phyloP scores from a whole-genome alignment of 306 rosid species.

The Prunus persica region DNA sequence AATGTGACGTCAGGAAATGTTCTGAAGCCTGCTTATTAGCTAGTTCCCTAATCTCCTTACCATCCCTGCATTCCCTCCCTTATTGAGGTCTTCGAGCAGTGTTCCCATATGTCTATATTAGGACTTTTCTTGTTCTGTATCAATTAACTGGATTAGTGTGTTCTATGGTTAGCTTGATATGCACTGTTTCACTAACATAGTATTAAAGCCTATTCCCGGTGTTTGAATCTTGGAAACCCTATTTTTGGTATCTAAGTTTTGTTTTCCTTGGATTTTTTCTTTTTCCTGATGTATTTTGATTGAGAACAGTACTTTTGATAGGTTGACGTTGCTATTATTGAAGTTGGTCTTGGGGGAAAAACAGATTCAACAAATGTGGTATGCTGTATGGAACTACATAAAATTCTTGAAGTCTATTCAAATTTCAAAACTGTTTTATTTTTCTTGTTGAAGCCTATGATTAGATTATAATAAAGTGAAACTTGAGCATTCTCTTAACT shows the following conservation, averaged over 20 bases:
- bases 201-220: neutral
- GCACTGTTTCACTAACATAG: neutral
- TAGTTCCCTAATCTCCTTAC: neutral
- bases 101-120: neutral
- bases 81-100: neutral
- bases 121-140: neutral
- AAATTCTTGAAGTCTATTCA: conserved; percentile 7
- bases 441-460: neutral
- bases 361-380: conserved; percentile 76
- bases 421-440: neutral
- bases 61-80: neutral
- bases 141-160: neutral
- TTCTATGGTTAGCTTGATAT: neutral
- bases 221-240: neutral
- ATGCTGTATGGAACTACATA: conserved; percentile 24
- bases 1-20: neutral
- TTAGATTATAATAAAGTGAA: neutral
- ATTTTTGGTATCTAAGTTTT: neutral
- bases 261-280: neutral
- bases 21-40: neutral
- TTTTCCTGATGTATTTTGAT: neutral
- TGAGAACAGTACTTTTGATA: conserved; percentile 25
- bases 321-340: conserved; percentile 74
- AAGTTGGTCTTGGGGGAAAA: conserved; percentile 77
- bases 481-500: neutral